Evolutionary conservation across 2,329 filamentous ascomycete genomes (phyloP).

Genomic region (Neofusicoccum ribis): DNA sequence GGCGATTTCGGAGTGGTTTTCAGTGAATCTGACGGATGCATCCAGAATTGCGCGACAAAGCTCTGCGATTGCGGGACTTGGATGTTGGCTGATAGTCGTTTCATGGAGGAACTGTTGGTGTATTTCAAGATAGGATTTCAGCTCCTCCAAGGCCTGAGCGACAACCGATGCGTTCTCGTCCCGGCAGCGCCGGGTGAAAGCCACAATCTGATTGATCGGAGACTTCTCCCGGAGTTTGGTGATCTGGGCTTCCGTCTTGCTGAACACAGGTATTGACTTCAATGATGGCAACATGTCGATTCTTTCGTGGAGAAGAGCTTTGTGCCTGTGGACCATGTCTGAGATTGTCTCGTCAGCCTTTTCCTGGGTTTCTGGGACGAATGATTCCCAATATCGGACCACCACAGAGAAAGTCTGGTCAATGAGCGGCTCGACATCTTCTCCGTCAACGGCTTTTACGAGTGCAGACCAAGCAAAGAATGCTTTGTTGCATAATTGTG

Average conservation of each 20-base stretch:
- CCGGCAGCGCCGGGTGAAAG: conserved; percentile 71
- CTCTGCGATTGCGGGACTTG: conserved; percentile 69
- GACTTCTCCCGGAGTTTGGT: conserved; percentile 58
- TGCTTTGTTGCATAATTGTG: conserved; percentile 72
- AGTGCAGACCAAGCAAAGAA: conserved; percentile 84
- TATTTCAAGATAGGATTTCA: conserved; percentile 68
- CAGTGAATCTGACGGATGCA: conserved; percentile 77
- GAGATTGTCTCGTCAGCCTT: conserved; percentile 64
- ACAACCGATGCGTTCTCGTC: conserved; percentile 89
- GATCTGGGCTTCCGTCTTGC: conserved; percentile 67
- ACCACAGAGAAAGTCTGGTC: conserved; percentile 90
- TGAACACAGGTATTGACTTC: conserved; percentile 66
- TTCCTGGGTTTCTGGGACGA: conserved; percentile 62
- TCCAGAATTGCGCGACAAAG: conserved; percentile 80
- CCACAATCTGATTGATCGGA: conserved; percentile 65
- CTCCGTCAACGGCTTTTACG: conserved; percentile 67
- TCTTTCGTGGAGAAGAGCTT: conserved; percentile 61
- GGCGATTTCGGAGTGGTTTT: conserved; percentile 65
- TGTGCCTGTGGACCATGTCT: conserved; percentile 65
- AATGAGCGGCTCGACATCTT: conserved; percentile 76
- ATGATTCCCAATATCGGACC: conserved; percentile 72
- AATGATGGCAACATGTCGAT: conserved; percentile 80
- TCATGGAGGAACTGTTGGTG: conserved; percentile 80
- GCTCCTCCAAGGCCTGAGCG: conserved; percentile 74
- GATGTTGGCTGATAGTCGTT: conserved; percentile 79